Evolutionary conservation across 2,329 filamentous ascomycete genomes (phyloP), one percentile per base, ranked within the genome.

Genomic region (Coniochaeta pulveracea): DNA sequence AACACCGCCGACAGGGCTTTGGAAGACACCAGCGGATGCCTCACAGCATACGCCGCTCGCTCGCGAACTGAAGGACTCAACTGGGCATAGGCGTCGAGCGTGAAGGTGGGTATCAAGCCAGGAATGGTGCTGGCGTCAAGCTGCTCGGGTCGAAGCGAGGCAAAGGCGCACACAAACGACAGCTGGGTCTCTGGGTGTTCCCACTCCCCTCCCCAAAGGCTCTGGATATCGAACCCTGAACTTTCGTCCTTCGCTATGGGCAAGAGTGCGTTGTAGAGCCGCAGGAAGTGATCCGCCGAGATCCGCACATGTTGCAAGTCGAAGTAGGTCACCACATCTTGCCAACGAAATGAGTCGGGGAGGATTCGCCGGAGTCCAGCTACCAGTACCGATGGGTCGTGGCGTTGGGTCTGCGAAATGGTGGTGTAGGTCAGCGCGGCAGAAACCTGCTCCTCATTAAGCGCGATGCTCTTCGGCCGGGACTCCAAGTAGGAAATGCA

Each of bases 141-240:
- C 47, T 88, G 74, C 18, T 84, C 73, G 0, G 80, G 70, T 10
- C 72, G 73, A 36, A 88, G 70, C 4, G 82, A 83, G 15, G 89
- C 69, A 52, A 89, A 95, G 12, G 86, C 86, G 41, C 81, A 80
- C 34, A 96, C 74, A 52, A 96, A 95, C n/a, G 88, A 93, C 22
- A 98, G 63, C 43, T 96, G 89, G 0, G 91, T 85, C 40, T 93
- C 78, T 10, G 81, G 73, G 44, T 93, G 75, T 40, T 80, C 76
- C 89, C 93, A 98, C 40, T 74, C 65, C 47, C 88, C 88, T 37
- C 88, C 88, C 88, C 91, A 96, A 15, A 98, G 64, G 24, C 69
- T 71, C 52, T 95, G 86, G 27, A 98, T 80, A 50, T 95, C 85
- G 45, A 96, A 76, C 17, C 63, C 63, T 11, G 69, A 61, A 30